Conservation (phyloP, 2,329 filamentous ascomycete species). For the Neonectria coccinea region DNA sequence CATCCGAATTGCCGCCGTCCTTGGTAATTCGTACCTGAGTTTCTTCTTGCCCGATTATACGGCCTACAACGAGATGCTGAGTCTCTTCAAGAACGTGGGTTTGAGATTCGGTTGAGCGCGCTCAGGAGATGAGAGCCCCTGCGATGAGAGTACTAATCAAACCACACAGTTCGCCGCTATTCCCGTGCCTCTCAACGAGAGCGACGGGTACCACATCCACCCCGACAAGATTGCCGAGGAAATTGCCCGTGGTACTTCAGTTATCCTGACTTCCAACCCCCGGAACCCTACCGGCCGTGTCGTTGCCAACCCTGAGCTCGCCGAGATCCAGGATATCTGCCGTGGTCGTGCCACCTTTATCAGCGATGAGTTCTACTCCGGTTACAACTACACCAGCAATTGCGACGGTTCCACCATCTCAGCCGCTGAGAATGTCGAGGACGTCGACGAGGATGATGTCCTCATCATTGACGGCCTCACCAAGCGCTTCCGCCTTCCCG, state of each 20-base stretch:
- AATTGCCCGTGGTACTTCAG: conserved; percentile 85
- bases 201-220: conserved; percentile 93
- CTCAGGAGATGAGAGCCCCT: background rate
- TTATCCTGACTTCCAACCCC: conserved; percentile 95
- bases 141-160: conserved; percentile 21
- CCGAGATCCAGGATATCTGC: conserved; percentile 93
- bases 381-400: conserved; percentile 94
- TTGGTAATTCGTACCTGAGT: conserved; percentile 91
- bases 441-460: conserved; percentile 91
- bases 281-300: conserved; percentile 94
- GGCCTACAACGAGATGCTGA: conserved; percentile 97
- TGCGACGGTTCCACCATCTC: conserved; percentile 93
- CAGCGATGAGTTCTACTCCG: conserved; percentile 96
- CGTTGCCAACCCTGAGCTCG: conserved; percentile 84
- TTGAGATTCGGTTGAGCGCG: background rate
- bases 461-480: conserved; percentile 95
- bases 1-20: conserved; percentile 92
- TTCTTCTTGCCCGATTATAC: conserved; percentile 98
- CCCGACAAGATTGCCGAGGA: conserved; percentile 93
- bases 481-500: conserved; percentile 95
- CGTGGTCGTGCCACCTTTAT: conserved; percentile 90
- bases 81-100: conserved; percentile 86
- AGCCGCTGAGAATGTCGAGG: conserved; percentile 88
- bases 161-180: conserved; percentile 79
- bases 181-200: conserved; percentile 84